A percentile compares a stretch with the other conserved stretches of the same genome.
Conservation (phyloP, 768 basidiomycete genomes). For the Lentinula sp. region DNA sequence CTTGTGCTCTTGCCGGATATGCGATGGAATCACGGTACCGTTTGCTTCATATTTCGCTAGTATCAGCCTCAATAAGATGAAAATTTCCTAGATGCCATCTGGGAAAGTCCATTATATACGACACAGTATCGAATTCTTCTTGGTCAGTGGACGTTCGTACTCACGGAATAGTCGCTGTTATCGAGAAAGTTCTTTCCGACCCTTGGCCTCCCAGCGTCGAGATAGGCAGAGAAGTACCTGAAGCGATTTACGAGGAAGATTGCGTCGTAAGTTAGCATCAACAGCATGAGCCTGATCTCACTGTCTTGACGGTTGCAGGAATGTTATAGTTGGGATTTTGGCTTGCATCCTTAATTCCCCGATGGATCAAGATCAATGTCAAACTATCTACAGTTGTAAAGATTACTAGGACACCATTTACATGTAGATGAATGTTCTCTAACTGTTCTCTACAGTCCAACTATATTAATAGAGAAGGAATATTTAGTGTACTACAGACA, state of each 20-base stretch:
- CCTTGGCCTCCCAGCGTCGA: conserved; percentile 69
- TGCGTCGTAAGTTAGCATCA: conserved; percentile 53
- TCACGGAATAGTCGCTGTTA: conserved; percentile 75
- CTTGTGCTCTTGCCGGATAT: conserved; percentile 84
- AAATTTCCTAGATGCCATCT: conserved; percentile 62
- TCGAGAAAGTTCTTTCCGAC: conserved; percentile 62
- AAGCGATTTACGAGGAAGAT: conserved; percentile 47
- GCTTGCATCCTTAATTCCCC: conserved; percentile 21
- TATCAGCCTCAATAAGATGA: background rate
- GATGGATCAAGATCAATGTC: background rate
- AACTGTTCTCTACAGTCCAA: too few species aligned
- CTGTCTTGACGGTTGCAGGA: conserved; percentile 28
- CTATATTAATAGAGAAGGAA: too few species aligned
- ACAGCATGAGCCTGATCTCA: background rate
- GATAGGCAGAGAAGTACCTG: conserved; percentile 57
- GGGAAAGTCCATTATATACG: conserved; percentile 82
- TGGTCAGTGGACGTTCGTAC: conserved; percentile 83
- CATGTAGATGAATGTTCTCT: too few species aligned
- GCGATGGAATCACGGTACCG: conserved; percentile 72
- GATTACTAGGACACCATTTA: too few species aligned
- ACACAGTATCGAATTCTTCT: conserved; percentile 79
- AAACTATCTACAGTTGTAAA: background rate
- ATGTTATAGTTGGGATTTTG: conserved; percentile 60
- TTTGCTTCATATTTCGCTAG: background rate
- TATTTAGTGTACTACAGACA: too few species aligned